A percentile compares a stretch with the other conserved stretches of the same genome.
phyloP scores from a whole-genome alignment of 352 stramenopile species.

The Pythium rhizo-oryzae region DNA sequence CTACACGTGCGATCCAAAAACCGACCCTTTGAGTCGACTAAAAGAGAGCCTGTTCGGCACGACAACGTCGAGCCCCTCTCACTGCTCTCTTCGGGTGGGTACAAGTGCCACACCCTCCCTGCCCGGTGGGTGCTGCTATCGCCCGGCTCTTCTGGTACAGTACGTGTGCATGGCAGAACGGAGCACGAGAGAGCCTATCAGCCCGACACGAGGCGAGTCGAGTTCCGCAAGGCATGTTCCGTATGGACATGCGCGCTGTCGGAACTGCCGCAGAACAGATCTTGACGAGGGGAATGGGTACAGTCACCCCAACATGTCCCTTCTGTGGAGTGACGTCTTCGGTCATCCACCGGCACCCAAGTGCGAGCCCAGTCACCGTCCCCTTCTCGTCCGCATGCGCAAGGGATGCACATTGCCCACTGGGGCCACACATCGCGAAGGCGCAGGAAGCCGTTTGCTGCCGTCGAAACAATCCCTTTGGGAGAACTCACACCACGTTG shows the following conservation, averaged over 20 bases:
- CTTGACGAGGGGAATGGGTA: neutral
- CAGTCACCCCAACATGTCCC: neutral
- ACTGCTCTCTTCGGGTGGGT: too few relatives aligned
- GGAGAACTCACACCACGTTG: neutral
- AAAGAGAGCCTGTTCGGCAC: neutral
- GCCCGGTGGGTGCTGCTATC: neutral
- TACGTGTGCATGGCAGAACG: too few relatives aligned
- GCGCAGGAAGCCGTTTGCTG: neutral
- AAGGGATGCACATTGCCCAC: neutral
- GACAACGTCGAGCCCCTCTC: too few relatives aligned
- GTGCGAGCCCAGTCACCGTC: neutral
- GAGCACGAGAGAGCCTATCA: too few relatives aligned
- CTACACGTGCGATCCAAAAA: neutral
- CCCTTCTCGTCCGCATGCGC: neutral
- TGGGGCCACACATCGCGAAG: too few relatives aligned
- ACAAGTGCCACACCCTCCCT: too few relatives aligned
- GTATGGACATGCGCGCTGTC: too few relatives aligned
- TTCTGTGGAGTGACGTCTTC: constrained; percentile 1
- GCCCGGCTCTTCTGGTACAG: neutral
- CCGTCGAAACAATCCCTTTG: constrained; percentile 4
- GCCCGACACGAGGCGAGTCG: too few relatives aligned
- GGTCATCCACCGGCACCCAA: neutral
- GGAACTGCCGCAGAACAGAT: too few relatives aligned
- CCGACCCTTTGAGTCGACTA: neutral
- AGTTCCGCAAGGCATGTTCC: too few relatives aligned